Percentiles rank a stretch among this genome's conserved stretches.
phyloP scores from a whole-genome alignment of 2,329 filamentous ascomycete species.

The Aspergillus proliferans region DNA sequence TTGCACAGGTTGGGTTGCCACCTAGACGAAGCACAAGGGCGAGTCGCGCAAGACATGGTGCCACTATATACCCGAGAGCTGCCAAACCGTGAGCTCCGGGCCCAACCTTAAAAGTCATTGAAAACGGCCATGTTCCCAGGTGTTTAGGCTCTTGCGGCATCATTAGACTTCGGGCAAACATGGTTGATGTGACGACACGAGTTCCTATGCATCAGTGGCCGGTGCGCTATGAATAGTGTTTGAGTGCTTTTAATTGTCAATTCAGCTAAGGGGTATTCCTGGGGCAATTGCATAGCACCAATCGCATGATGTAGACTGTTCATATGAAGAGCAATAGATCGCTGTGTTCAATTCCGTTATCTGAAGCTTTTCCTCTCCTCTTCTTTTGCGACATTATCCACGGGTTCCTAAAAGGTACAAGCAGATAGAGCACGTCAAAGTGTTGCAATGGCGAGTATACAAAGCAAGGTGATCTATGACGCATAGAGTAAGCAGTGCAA shows the following conservation, averaged over 20 bases:
- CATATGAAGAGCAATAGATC: no score
- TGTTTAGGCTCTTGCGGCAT: conserved; percentile 2
- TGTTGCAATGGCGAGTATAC: conserved; percentile 3
- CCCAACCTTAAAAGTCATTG: not conserved
- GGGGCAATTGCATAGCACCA: no score
- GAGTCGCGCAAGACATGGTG: not conserved
- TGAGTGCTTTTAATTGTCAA: no score
- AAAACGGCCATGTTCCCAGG: conserved; percentile 1
- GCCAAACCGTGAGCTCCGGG: no score
- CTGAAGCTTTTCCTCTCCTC: no score
- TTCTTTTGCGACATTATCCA: no score
- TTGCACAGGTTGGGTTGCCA: not conserved
- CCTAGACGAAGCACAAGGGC: not conserved
- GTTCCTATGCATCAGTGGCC: not conserved
- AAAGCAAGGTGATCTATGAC: conserved; percentile 12
- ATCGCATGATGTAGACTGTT: no score
- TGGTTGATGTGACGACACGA: conserved; percentile 10
- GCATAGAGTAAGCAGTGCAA: conserved; percentile 8
- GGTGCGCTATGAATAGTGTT: no score
- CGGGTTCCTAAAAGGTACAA: no score
- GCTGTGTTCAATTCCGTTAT: no score
- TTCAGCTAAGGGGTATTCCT: no score
- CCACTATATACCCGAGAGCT: not conserved
- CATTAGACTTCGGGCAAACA: not conserved
- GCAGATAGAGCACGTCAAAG: conserved; percentile 4